Conservation (phyloP, 2,329 filamentous ascomycete genomes). For the Alternaria brassicicola region DNA sequence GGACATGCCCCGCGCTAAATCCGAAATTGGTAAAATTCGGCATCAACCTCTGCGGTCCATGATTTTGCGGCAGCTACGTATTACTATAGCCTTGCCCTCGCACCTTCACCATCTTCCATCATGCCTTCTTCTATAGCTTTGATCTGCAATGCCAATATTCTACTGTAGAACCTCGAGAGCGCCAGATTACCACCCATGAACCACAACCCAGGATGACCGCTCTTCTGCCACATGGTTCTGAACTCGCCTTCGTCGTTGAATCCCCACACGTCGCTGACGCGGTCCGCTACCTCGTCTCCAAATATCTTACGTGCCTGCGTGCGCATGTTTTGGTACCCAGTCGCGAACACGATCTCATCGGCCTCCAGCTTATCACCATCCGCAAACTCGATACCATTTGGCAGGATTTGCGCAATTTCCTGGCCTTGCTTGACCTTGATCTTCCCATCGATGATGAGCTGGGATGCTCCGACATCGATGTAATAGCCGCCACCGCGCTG, state of each 20-base stretch:
- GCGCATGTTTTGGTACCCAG: slow-evolving; percentile 56
- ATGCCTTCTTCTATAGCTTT: slow-evolving; percentile 48
- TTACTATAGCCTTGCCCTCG: slow-evolving; percentile 5
- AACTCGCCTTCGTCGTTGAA: slow-evolving; percentile 57
- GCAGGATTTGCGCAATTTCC: slow-evolving; percentile 46
- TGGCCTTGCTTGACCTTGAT: slow-evolving; percentile 54
- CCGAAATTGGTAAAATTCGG: slow-evolving; percentile 7
- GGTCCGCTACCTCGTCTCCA: slow-evolving; percentile 50
- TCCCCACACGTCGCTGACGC: slow-evolving; percentile 54
- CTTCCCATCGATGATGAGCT: slow-evolving; percentile 52
- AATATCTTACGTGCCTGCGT: slow-evolving; percentile 49
- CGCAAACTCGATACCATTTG: slow-evolving; percentile 51
- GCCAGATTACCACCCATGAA: slow-evolving; percentile 54
- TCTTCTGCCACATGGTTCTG: slow-evolving; percentile 49
- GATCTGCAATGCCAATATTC: slow-evolving; percentile 56
- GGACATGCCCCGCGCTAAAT: slow-evolving; percentile 15
- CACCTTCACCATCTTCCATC: background rate
- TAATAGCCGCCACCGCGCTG: slow-evolving; percentile 56
- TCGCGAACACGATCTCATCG: slow-evolving; percentile 56
- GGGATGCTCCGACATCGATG: slow-evolving; percentile 54
- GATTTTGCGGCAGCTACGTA: background rate
- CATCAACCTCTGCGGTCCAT: background rate
- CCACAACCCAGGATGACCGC: slow-evolving; percentile 50
- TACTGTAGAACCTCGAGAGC: slow-evolving; percentile 56
- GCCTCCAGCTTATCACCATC: slow-evolving; percentile 53